A percentile compares a stretch with the other conserved stretches of the same genome.
phyloP scores from a whole-genome alignment of 768 basidiomycete species.

The Pleurotus tuoliensis region DNA sequence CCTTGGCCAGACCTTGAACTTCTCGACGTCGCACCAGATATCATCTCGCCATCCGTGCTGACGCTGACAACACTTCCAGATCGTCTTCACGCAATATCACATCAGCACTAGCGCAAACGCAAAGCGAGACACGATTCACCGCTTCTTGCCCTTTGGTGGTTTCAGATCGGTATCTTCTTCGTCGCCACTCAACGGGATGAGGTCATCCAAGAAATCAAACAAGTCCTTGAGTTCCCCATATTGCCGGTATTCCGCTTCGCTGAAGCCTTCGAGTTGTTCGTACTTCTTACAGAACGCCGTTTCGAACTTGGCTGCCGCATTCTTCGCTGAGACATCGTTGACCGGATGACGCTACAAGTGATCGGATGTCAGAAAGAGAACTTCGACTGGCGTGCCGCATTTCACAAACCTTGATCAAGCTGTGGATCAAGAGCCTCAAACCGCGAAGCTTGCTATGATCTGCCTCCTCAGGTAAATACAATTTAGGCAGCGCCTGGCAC shows the following conservation, averaged over 20 bases:
- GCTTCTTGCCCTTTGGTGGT: slow-evolving; percentile 36
- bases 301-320: slow-evolving; percentile 72
- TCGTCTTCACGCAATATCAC: slow-evolving; percentile 34
- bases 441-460: slow-evolving; percentile 67
- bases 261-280: slow-evolving; percentile 65
- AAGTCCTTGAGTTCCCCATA: slow-evolving; percentile 58
- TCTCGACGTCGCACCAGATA: slow-evolving; percentile 30
- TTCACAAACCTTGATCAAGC: slow-evolving; percentile 47
- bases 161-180: slow-evolving; percentile 41
- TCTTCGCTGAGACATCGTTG: slow-evolving; percentile 56
- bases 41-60: slow-evolving; percentile 34
- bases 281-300: slow-evolving; percentile 64
- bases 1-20: slow-evolving; percentile 26
- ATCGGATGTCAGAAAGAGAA: neutral
- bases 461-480: slow-evolving; percentile 66
- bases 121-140: slow-evolving; percentile 19
- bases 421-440: slow-evolving; percentile 58
- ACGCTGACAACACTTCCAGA: slow-evolving; percentile 54
- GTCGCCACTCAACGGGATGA: slow-evolving; percentile 64
- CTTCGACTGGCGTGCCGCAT: too few relatives aligned
- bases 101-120: neutral
- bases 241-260: slow-evolving; percentile 66
- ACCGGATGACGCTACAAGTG: slow-evolving; percentile 34
- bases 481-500: slow-evolving; percentile 58
- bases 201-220: slow-evolving; percentile 70